Base-by-base conservation (phyloP, 148 eudicot species). In the Rhododendron ferrugineum region DNA sequence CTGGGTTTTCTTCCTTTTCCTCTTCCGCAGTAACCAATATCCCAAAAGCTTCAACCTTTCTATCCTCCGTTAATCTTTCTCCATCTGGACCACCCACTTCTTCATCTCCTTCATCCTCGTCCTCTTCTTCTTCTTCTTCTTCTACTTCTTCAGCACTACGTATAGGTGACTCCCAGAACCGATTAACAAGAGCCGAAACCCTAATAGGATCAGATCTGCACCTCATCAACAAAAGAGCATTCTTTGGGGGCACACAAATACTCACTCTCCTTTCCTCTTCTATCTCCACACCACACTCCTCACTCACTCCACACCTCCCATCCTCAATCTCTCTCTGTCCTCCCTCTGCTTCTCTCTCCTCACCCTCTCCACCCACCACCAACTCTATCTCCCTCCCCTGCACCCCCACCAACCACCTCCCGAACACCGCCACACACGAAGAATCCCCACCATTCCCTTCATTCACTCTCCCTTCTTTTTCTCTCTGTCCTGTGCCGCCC, bases 191-290 rank as follows among this genome's bases (percentile, higher is more conserved):
- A 40, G 95, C 91, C 16, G 93, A 91, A 92, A 95, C 92, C 81
- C 92, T 93, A 81, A 91, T 77, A 0, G 98, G 99, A 91, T 96
- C 97, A 88, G 98, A 95, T 92, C 97, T 93, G 84, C 98, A 96
- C 84, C 99, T 89, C 99, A 96, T 96, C 84, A 96, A 85, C 86
- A 96, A 89, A 73, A 96, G 85, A 1, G 99, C 99, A 88, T 96
- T 96, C 88, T 93, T 94, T 0, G 99, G 99, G 1, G 99, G 99
- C 0, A 96, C 81, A 86, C 97, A 95, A 40, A 95, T 77, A 77
- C 98, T 95, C 58, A 91, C 90, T 79, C 98, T 92, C n/a, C 81
- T 89, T 18, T 86, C 93, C 6, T 86, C 91, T 11, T 87, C 86
- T 37, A 78, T 46, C 11, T 7, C 89, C 44, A 40, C 44, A 40